Evolutionary conservation across 768 basidiomycete species (phyloP), one percentile per base, ranked within the genome.

Genomic region (Steccherinum ochraceum): DNA sequence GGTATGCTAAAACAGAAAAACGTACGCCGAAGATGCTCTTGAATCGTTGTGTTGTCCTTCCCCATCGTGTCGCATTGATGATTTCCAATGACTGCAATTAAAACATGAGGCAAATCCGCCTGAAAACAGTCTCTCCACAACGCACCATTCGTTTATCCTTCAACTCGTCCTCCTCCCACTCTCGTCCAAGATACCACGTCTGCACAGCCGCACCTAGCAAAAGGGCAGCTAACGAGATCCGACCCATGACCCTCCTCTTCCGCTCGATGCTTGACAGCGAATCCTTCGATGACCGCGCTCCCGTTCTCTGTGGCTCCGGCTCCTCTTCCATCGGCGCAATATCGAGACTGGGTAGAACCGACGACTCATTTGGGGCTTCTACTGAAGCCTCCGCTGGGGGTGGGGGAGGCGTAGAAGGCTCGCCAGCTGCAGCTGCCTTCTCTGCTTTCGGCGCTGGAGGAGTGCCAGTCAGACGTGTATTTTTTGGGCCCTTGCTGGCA

Each of bases 221-320:
- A 5, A 89, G 62, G 26, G 83, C 41, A 0, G 65, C 79, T 41
- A 87, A 61, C 18, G 79, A 73, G 1, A 82, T 58, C 27, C 86
- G 70, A 4, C 79, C 75, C 58, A 83, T 66, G 53, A 75, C 68
- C 55, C 78, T 70, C 53, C 90, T 75, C 60, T 76, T 76, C 57
- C 78, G 75, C 67, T 96, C 95, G 54, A 84, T 86, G 46, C 83
- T 83, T 16, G 87, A 87, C 48, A 92, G 75, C 12, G 83, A 80
- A 46, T 86, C 84, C 58, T 84, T 88, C 13, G 87, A 84, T 2
- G 88, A 90, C 63, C 71, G 75, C 46, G 89, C 89, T 12, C 89
- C 89, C 0, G 89, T 91, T 47, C 82, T 72, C 52, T 78, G 73
- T 26, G 64, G 64, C 41, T 68, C 65, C n/a, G n/a, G n/a, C 44